phyloP scores from a whole-genome alignment of 2,329 filamentous ascomycete genomes.

The Dothiorella sarmentorum region DNA sequence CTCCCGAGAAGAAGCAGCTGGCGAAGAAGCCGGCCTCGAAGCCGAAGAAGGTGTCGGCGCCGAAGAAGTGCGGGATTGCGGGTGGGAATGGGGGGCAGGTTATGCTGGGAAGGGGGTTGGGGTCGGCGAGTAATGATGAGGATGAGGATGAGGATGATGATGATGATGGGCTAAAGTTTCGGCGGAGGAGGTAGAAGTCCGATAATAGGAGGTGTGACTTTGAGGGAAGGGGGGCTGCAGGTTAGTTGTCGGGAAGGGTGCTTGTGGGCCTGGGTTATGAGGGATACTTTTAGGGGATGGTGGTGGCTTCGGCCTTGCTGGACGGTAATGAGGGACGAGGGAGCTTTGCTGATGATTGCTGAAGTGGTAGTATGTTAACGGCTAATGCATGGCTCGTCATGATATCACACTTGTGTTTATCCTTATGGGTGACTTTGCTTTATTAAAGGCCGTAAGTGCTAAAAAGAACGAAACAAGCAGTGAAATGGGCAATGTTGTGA shows the following conservation, averaged over 20 bases:
- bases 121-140: constrained; percentile 22
- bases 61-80: constrained; percentile 19
- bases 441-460: background rate
- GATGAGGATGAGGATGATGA: constrained; percentile 40
- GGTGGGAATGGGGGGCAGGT: constrained; percentile 21
- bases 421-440: background rate
- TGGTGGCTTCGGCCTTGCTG: too few relatives aligned
- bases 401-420: too few relatives aligned
- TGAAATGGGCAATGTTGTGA: background rate
- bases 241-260: background rate
- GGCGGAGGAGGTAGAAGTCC: constrained; percentile 41
- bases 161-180: constrained; percentile 56
- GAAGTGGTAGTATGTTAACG: too few relatives aligned
- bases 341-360: too few relatives aligned
- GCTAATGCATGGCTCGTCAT: too few relatives aligned
- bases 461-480: background rate
- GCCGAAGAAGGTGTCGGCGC: background rate
- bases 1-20: constrained; percentile 19
- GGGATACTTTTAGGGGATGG: too few relatives aligned
- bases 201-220: too few relatives aligned
- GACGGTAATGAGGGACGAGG: too few relatives aligned
- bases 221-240: background rate
- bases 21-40: background rate
- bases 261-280: too few relatives aligned
- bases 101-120: constrained; percentile 26